Conservation (phyloP, 768 basidiomycete genomes). For the Lactifluus pinguis region DNA sequence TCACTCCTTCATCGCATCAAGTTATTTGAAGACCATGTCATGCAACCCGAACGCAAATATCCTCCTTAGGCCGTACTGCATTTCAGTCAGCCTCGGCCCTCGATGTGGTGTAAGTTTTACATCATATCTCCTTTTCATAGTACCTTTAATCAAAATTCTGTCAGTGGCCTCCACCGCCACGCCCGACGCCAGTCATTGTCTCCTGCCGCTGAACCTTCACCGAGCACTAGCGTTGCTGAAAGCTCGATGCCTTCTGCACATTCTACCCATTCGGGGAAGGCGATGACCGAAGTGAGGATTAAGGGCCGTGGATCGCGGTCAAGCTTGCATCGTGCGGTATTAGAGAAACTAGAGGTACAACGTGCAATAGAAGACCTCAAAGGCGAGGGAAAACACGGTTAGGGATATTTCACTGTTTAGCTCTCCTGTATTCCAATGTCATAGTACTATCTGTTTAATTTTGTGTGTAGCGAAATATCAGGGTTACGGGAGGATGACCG, state of each 20-base stretch:
- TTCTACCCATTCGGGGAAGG: conserved; percentile 3
- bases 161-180: conserved; percentile 81
- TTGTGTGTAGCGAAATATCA: background rate
- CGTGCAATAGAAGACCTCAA: conserved; percentile 50
- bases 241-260: background rate
- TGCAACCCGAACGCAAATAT: conserved; percentile 70
- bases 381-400: conserved; percentile 8
- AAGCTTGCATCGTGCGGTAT: conserved; percentile 62
- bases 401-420: background rate
- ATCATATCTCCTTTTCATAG: background rate
- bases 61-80: conserved; percentile 86
- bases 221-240: background rate
- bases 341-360: conserved; percentile 69
- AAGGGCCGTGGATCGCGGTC: conserved; percentile 31
- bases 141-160: background rate
- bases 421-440: background rate
- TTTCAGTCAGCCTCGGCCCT: conserved; percentile 80
- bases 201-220: conserved; percentile 27
- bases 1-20: conserved; percentile 56
- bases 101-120: conserved; percentile 55
- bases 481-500: no score
- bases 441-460: background rate
- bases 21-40: conserved; percentile 69
- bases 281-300: conserved; percentile 17
- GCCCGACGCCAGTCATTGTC: conserved; percentile 68